Evolutionary conservation across 768 basidiomycete genomes (phyloP), one percentile per base, ranked within the genome.

Genomic region (Boletus rubescentipes): DNA sequence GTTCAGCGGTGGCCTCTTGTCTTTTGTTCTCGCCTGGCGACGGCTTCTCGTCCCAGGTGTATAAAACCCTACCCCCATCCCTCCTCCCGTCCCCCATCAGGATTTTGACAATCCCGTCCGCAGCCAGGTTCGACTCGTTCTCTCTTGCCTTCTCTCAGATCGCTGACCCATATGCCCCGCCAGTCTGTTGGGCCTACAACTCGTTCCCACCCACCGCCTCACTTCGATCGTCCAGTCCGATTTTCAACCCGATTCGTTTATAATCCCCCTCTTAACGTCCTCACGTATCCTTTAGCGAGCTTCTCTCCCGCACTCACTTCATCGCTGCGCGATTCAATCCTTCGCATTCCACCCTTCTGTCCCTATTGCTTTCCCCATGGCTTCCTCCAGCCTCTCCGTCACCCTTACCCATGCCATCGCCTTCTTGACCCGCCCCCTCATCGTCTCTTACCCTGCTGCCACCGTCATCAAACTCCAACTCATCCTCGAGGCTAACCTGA

Each of bases 331-430:
- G 69, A 71, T 72, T 36, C 49, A 35, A 34, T 45, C 47, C 49
- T 67, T 68, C 58, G 65, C 53, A 57, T 61, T 67, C 60, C 46
- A 42, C 41, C 34, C 44, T 38, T 34, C 51, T 54, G 26, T 61
- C 51, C 8, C 49, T 63, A 44, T 39, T 36, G n/a, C n/a, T 38
- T 37, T 36, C 44, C 54, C 21, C 38, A 67, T 70, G 69, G 43
- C 71, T 60, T 67, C 72, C 57, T 72, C 78, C 61, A 77, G 70
- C 62, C 83, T 92, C 69, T 76, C 85, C 57, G 68, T 82, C 72
- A 79, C 88, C 59, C 81, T 92, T 69, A 78, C 86, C 55, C 86
- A 91, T 63, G 85, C 85, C 68, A 79, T 90, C 68, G 74, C 84
- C 52, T 89, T 84, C 76, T 77, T 92, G 69, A 89, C 86, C 35